Base-by-base conservation (phyloP, 1,284 basidiomycete genomes). In the Phlebopus sp. region DNA sequence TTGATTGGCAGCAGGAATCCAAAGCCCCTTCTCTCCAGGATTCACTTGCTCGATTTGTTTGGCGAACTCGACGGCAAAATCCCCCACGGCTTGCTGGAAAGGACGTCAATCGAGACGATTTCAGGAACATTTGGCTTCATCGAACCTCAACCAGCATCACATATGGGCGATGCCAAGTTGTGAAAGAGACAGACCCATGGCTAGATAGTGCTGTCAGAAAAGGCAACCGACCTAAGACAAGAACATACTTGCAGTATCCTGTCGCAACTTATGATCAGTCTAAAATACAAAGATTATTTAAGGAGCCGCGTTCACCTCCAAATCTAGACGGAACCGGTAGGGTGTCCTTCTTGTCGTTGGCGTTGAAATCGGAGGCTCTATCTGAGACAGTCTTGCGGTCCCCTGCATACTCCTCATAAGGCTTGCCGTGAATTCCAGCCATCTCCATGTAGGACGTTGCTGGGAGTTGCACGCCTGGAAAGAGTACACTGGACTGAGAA, bases 111-210 rank as follows among this genome's bases (percentile, higher is more conserved):
- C n/a, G 2, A 19, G 5, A 42, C 18, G 25, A 18, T 10, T 17
- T 6, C 3, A 17, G 15, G 2, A n/a, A 25, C 10, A 13, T 17
- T 21, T 36, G 25, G 7, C 10, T 40, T 21, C 11, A 14, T 39
- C 46, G 17, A 30, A 53, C 52, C 42, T 53, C 52, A 18, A 54
- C 34, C 10, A 53, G 42, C 52, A 53, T 36, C 18, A 53, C 42
- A 17, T 53, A 53, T 17, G 52, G 52, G 11, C 52, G 51, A 21
- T 53, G 52, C 52, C 52, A 53, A 23, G 52, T 44, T 11, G 52
- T 36, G 30, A 53, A 53, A 14, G 45, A 17, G 29, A 53, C 50
- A 2, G 51, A 39, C 4, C 39, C 44, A n/a, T 53, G 51, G 31
- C 51, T 53, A 5, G 18, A 43, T 18, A 37, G 30, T 3, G 4